Base-by-base conservation (phyloP, 805 yeast genomes). In the Kurtzmaniella fragi region DNA sequence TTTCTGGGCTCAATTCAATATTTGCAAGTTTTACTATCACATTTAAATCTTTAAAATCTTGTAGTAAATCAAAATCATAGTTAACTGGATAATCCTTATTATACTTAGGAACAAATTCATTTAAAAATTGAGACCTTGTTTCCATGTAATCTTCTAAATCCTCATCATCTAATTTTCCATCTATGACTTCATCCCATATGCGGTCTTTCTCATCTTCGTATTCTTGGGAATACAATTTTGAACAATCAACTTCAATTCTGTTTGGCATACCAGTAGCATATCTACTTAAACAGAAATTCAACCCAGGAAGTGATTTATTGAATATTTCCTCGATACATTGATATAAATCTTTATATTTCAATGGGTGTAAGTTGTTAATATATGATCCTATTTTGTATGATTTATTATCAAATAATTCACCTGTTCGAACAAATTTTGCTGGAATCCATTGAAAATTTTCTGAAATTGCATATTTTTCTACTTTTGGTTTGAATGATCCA, bases 321-420 rank as follows among this genome's bases (percentile, higher is more conserved):
- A 68, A 64, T 1, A 68, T 47, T 1, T 47, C 40, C n/a, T 46
- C 67, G 32, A 68, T 61, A 2, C 51, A 34, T 1, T 27, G 12
- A 44, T 68, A 68, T 16, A 68, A 43, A 1, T 39, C 42, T n/a
- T 43, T 28, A 40, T 43, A 48, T 31, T 48, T 44, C 1, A 42
- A 34, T n/a, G 72, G 71, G 35, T 68, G 66, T 38, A 68, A 50
- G 41, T 67, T 68, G 47, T 68, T 68, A 43, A 68, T 68, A 43
- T 67, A 68, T 2, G 72, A 65, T 2, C 31, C 33, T 32, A 64
- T 45, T n/a, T 41, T 38, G 37, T 47, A 61, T 6, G 39, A 44
- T 12, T 40, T 35, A 4, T 45, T 42, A 2, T 46, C 46, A 5
- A 31, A 6, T 6, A 5, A 7, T 11, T 11, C 28, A 25, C 7